Evolutionary conservation across 345 rosid genomes (phyloP), one percentile per base, ranked within the genome.

Genomic region (Clarkia xantiana): DNA sequence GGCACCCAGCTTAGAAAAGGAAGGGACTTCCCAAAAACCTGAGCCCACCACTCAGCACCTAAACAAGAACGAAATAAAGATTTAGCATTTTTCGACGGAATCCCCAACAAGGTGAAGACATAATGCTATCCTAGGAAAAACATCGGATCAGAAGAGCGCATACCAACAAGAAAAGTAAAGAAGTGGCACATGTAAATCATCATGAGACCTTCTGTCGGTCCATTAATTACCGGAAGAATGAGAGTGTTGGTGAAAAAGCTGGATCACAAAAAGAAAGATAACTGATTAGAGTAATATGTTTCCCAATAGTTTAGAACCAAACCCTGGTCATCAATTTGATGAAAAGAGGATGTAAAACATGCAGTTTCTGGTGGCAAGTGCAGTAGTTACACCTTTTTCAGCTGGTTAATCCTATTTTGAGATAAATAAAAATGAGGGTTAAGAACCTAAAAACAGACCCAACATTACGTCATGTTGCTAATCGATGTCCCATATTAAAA

Each of bases 31-130:
- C 82, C 86, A 56, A 87, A 70, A 11, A 62, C 60, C 54, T 74
- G 96, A 48, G 47, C 67, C 99, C 99, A 93, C 96, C 99, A 93
- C 61, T 80, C 86, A 29, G 95, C 87, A 68, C 99, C 99, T 93
- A 62, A 14, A 59, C 45, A 44, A 18, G 57, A 36, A 53, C 55
- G 15, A 40, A 10, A 46, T 14, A 45, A 16, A 52, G 36, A 29
- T 29, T 29, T 29, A 29, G 36, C 8, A 29, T 29, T 29, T 29
- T n/a, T n/a, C n/a, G n/a, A n/a, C n/a, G n/a, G n/a, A n/a, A n/a
- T n/a, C n/a, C 36, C 52, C 44, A n/a, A 20, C n/a, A 57, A 53
- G 48, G 45, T 12, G 20, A 43, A 53, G 10, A 36, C n/a, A n/a
- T n/a, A n/a, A n/a, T n/a, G n/a, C n/a, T n/a, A n/a, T n/a, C n/a